Base-by-base conservation (phyloP, 2,329 filamentous ascomycete genomes). In the Fusarium anthophilum region DNA sequence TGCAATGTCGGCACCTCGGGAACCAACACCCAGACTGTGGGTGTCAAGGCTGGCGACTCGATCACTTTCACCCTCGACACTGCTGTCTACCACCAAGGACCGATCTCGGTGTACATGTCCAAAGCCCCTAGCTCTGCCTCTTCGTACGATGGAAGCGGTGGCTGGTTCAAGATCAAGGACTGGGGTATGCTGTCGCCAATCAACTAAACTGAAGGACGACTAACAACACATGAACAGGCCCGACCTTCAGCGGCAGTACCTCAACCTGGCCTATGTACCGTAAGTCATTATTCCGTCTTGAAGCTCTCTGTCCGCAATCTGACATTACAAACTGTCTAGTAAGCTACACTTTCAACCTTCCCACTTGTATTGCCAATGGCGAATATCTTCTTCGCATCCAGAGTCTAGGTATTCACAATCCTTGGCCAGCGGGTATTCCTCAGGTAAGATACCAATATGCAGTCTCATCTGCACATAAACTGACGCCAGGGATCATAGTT, bases 161-260 rank as follows among this genome's bases (percentile, higher is more conserved):
- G n/a, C 2, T 67, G 64, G 64, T 67, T 67, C 6, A 67, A 67
- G 28, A 67, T 67, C 11, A 67, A 67, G 26, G 64, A 67, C 32
- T 67, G 17, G 13, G 64, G 64, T 67, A 60, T 30, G 57, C 1
- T 5, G 5, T 14, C 6, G 4, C 44, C 8, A 11, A 26, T 8
- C 24, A 8, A 6, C 12, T 8, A 2, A 13, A 28, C 5, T 2
- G 6, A 9, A 32, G 4, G 6, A 8, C 3, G 8, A 17, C 38
- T 65, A 8, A 67, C 1, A 0, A 24, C 1, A 1, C 0, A 9
- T 44, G 0, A 7, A 39, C 5, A 67, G 64, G 64, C 1, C 64
- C 64, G 0, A 39, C 26, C 1, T 67, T 67, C 6, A 67, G 26
- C 0, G 64, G 63, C 3, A 41, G 17, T 1, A 22, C 17, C 4